Conservation (phyloP, 306 rosid species). For the Senna tora region DNA sequence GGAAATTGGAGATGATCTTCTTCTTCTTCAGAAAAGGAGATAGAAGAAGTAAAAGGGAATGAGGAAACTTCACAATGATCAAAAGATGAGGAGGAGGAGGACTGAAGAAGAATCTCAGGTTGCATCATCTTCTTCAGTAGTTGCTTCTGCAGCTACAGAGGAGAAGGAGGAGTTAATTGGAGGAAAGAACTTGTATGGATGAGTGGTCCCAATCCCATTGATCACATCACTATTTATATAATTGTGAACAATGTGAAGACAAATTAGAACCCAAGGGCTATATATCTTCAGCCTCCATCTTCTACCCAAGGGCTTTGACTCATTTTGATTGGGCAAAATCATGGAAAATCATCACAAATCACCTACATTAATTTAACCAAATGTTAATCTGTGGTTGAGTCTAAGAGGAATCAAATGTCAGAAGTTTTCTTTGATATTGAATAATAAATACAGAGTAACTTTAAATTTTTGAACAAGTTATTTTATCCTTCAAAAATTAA, state of each 20-base stretch:
- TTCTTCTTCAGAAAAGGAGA: conserved; percentile 17
- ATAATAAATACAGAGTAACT: too few relatives aligned
- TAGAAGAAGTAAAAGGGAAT: conserved; percentile 22
- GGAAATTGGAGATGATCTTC: conserved; percentile 28
- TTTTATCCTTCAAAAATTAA: too few relatives aligned
- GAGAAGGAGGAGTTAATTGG: neutral
- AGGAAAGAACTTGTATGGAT: neutral
- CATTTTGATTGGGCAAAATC: too few relatives aligned
- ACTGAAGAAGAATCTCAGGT: conserved; percentile 31
- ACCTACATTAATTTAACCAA: too few relatives aligned
- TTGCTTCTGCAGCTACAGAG: neutral
- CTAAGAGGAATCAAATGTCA: too few relatives aligned
- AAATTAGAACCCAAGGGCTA: neutral
- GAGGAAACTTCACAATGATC: conserved; percentile 32
- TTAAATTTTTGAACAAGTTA: too few relatives aligned
- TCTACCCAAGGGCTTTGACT: too few relatives aligned
- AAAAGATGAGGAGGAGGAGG: conserved; percentile 33
- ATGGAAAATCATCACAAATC: too few relatives aligned
- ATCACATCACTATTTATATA: neutral
- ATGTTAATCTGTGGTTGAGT: too few relatives aligned
- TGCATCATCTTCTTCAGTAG: conserved; percentile 37
- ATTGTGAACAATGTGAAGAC: conserved; percentile 12
- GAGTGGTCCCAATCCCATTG: neutral
- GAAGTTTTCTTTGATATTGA: too few relatives aligned
- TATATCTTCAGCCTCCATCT: too few relatives aligned